Base-by-base conservation (phyloP, 352 stramenopile genomes). In the Blastocystis sp. region DNA sequence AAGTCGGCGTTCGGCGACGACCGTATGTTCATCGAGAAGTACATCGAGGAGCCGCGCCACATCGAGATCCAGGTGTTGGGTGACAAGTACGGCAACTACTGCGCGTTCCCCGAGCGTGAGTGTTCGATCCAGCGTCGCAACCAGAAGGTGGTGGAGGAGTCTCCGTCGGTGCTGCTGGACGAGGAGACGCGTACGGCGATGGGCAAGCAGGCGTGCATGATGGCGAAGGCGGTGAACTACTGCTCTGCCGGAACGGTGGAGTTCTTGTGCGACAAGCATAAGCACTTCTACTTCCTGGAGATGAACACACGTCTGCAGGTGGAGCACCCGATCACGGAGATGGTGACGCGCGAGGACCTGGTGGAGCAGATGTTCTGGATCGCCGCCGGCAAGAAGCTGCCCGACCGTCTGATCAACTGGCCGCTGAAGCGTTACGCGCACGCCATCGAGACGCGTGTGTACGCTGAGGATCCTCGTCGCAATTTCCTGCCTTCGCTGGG, bases 251-350 rank as follows among this genome's bases (percentile, higher is more conserved):
- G 96, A n/a, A 98, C 94, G 0, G 93, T 98, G 0, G 95, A 98
- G 89, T 97, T 97, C 87, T 87, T 98, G 38, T 95, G 93, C 64
- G 94, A 97, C 84, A 93, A 95, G 71, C 86, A 97, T 89, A 92
- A 96, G 87, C 96, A 97, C 88, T 98, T 98, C 87, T 97, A 97
- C 87, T 98, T 98, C 86, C 88, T 98, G 18, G 95, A 98, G 90
- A 98, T 98, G 95, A 98, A 97, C 89, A 97, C 95, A 34, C 90
- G 93, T 36, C 88, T 96, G 27, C 91, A 95, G 87, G 92, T 97
- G 7, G 95, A 98, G 78, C 95, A 98, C 90, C 94, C 94, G 0
- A 92, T 98, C 11, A 97, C 94, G 0, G 95, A 98, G 89, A 89
- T 94, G 54, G 94, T 98, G 32, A 93, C 92, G 42, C 89, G 91